Percentiles rank a stretch among this genome's conserved stretches.
phyloP scores from a whole-genome alignment of 257 asterid genomes.

The Primulina eburnea region DNA sequence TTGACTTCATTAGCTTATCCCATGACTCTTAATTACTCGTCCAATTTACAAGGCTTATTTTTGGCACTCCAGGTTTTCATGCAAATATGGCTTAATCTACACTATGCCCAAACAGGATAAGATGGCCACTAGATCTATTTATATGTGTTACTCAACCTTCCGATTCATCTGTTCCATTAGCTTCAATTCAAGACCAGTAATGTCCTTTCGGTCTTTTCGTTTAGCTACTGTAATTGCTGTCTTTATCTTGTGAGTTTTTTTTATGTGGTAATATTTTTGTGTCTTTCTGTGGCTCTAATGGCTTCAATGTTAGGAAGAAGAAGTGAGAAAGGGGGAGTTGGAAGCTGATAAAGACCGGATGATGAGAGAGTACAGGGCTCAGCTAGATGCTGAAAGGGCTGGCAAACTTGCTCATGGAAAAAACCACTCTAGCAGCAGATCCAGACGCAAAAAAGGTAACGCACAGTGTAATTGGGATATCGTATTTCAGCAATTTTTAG shows the following conservation, averaged over 20 bases:
- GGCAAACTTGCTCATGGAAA: constrained; percentile 78
- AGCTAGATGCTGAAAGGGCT: constrained; percentile 94
- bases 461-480: constrained; percentile 13
- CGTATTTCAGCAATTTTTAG: constrained; percentile 10
- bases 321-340: constrained; percentile 89
- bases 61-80: background rate
- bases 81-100: background rate
- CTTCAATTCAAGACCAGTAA: background rate
- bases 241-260: background rate
- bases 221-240: background rate
- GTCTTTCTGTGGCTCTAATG: constrained; percentile 26
- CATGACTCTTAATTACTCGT: background rate
- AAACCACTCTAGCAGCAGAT: constrained; percentile 76
- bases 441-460: constrained; percentile 67
- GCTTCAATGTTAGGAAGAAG: constrained; percentile 85
- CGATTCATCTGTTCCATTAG: background rate
- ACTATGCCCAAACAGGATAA: background rate
- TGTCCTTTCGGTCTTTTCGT: background rate
- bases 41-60: background rate
- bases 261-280: constrained; percentile 4
- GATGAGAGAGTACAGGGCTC: constrained; percentile 99
- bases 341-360: constrained; percentile 98
- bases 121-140: background rate
- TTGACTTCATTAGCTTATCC: background rate
- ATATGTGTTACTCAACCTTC: background rate